Evolutionary conservation across 306 rosid species (phyloP), one percentile per base, ranked within the genome.

Genomic region (Hylodesmum podocarpum): DNA sequence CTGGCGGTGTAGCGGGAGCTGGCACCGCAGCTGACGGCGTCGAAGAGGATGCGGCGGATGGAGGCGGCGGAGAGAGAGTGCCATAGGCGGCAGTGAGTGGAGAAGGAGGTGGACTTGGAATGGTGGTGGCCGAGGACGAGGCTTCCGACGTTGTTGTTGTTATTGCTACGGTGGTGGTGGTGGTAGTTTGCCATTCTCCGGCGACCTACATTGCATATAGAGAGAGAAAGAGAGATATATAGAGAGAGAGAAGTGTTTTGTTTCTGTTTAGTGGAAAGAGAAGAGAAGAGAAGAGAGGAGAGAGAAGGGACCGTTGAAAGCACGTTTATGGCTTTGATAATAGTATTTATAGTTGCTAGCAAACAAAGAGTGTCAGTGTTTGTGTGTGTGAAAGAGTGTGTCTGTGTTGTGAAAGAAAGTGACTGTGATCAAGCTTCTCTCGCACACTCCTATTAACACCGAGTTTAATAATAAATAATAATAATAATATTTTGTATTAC

Each of bases 11-110:
- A 80, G 10, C 97, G 91, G 33, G 93, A 87, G 83, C 93, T 83
- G 11, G 88, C 86, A 22, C 99, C 97, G 73, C 99, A 96, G 66
- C 94, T 96, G 29, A 96, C 86, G 53, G 99, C 89, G 85, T 88
- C 83, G 21, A 91, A 83, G 36, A 96, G 39, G 75, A 81, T 54
- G 39, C 92, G 91, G 76, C 99, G 97, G 68, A 96, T 70, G 16
- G 97, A 78, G 43, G 97, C 73, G 15, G 83, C 86, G 49, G 97
- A 91, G 77, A 89, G 87, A 27, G 85, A 66, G 16, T 86, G 71
- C 85, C 96, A 87, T 14, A 81, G 70, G 12, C 99, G 92, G 85
- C 80, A 84, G 72, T 88, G 81, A 40, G 73, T 44, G 62, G 61
- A 79, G 54, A 75, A 41, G 51, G 64, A 33, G 14, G 81, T 14